Conservation (phyloP, 805 yeast genomes). For the Brettanomyces custersianus region DNA sequence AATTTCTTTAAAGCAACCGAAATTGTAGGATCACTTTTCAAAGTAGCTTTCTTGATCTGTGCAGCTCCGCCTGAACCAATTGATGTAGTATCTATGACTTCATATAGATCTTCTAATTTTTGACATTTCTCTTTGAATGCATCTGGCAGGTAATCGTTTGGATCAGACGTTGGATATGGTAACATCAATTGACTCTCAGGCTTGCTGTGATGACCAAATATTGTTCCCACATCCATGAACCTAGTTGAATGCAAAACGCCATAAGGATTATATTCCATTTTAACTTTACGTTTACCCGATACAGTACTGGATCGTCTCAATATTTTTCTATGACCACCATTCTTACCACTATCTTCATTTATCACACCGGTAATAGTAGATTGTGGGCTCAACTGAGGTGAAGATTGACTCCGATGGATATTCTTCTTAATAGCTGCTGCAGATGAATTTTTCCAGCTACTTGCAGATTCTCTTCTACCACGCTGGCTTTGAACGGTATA, state of each 20-base stretch:
- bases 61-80: slow-evolving; percentile 71
- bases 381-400: too few species aligned
- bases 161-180: slow-evolving; percentile 54
- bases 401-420: slow-evolving; percentile 1
- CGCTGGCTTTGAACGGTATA: not conserved
- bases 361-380: too few species aligned
- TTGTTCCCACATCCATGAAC: slow-evolving; percentile 22
- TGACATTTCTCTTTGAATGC: slow-evolving; percentile 39
- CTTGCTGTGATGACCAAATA: slow-evolving; percentile 10
- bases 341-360: too few species aligned
- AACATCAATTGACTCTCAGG: slow-evolving; percentile 33
- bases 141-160: slow-evolving; percentile 54
- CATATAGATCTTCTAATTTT: slow-evolving; percentile 47
- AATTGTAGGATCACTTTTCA: slow-evolving; percentile 27
- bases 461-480: not conserved
- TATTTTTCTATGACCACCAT: not conserved
- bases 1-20: slow-evolving; percentile 61
- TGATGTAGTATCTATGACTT: slow-evolving; percentile 28
- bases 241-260: slow-evolving; percentile 36
- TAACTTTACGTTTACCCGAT: slow-evolving; percentile 11
- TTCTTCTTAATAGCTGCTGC: not conserved
- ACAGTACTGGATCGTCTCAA: not conserved
- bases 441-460: not conserved
- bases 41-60: slow-evolving; percentile 43
- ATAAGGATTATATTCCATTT: slow-evolving; percentile 54